Evolutionary conservation across 352 stramenopile genomes (phyloP).

Genomic region (Phytophthora europaea): DNA sequence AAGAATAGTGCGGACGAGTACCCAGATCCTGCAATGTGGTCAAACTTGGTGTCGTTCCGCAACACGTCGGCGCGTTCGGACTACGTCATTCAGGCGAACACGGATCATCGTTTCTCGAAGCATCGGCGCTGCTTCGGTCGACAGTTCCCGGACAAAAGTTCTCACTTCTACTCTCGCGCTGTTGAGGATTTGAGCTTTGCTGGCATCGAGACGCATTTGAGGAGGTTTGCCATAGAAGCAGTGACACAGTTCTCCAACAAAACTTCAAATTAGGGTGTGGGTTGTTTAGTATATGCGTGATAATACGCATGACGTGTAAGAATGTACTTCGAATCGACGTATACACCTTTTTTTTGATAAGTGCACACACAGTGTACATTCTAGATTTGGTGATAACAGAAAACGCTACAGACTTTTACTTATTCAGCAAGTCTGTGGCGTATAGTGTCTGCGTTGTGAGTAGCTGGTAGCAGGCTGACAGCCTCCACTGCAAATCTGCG

Average conservation of each 20-base stretch:
- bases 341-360: too few species aligned
- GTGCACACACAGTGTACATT: too few species aligned
- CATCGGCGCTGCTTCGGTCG: constrained; percentile 50
- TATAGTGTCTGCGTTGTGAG: constrained; percentile 26
- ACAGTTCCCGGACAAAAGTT: constrained; percentile 20
- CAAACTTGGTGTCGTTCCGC: constrained; percentile 44
- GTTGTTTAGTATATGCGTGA: neutral
- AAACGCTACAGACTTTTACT: neutral
- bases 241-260: neutral
- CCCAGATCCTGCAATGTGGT: constrained; percentile 37
- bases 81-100: constrained; percentile 19
- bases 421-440: constrained; percentile 21
- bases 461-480: constrained; percentile 20
- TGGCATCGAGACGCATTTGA: constrained; percentile 32
- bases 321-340: neutral
- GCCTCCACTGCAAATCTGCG: constrained; percentile 42
- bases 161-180: constrained; percentile 38
- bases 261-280: neutral
- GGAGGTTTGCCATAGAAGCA: constrained; percentile 35
- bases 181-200: constrained; percentile 34
- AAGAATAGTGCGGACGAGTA: neutral
- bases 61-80: constrained; percentile 11
- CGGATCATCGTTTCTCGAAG: constrained; percentile 3
- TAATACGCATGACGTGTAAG: neutral
- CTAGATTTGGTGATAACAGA: too few species aligned